Evolutionary conservation across 2,329 filamentous ascomycete species (phyloP), one percentile per base, ranked within the genome.

Genomic region (Neofusicoccum cordaticola): DNA sequence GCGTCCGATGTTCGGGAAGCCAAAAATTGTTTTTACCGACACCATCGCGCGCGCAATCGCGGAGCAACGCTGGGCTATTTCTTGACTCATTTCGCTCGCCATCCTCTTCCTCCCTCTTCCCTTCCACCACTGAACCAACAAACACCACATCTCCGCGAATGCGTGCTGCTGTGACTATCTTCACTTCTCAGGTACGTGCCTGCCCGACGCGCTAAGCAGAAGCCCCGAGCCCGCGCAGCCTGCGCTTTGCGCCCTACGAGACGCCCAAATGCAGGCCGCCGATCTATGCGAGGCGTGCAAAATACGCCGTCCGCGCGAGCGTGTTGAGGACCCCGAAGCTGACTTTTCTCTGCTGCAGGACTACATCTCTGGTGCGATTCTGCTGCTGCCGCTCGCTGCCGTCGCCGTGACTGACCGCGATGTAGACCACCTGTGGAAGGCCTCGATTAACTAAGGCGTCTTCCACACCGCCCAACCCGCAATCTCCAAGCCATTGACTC

Each of bases 381-480:
- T 57, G 62, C 63, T 51, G 68, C 68, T 45, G 52, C 65, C 66
- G 41, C 34, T 34, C 60, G 66, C 65, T 67, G 50, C 64, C 58
- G 60, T 66, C 37, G 56, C 35, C 4, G 17, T 27, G 7, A 37
- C 31, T 66, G 66, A 51, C 62, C 65, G 65, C 72, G 74, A 66
- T 45, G 58, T 67, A 83, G 86, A 88, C 82, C 86, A 88, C 81
- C 83, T 88, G 78, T 88, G 86, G 86, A 88, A 88, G 81, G 85
- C 86, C 72, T 86, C 84, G 74, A 83, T 84, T 75, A 87, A 86
- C 78, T 87, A 81, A 84, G 79, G 66, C 69, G 68, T 56, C 70
- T 68, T 67, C 69, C 70, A 62, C 64, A 61, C 67, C 64, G 62
- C 65, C 52, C 42, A 68, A 61, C 34, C 34, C 53, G 53, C 53